Evolutionary conservation across 2,329 filamentous ascomycete species (phyloP).

Genomic region (Periconia sp.): DNA sequence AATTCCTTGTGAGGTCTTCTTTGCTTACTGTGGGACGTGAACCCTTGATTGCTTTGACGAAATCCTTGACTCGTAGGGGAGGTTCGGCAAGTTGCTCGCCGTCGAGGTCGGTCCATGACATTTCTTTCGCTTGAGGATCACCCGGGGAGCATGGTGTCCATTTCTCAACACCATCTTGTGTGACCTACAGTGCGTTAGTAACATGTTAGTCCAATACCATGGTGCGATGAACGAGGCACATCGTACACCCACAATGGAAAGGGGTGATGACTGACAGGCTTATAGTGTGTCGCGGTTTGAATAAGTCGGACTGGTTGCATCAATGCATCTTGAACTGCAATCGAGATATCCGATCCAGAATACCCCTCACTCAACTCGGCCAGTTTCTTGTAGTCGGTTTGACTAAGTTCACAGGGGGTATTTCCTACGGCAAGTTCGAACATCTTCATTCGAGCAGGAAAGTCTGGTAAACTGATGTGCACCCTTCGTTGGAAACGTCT

Average conservation of each 20-base stretch:
- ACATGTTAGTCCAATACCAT: neutral
- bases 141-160: constrained; percentile 93
- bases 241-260: neutral
- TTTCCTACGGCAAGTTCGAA: constrained; percentile 93
- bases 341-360: constrained; percentile 92
- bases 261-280: constrained; percentile 64
- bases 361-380: constrained; percentile 88
- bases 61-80: constrained; percentile 84
- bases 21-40: constrained; percentile 87
- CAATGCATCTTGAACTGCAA: constrained; percentile 91
- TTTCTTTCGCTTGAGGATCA: constrained; percentile 81
- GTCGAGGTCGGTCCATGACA: constrained; percentile 88
- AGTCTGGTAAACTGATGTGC: constrained; percentile 89
- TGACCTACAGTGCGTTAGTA: constrained; percentile 54
- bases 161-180: constrained; percentile 65
- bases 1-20: constrained; percentile 80
- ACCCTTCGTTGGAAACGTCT: constrained; percentile 94
- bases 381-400: constrained; percentile 76
- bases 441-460: constrained; percentile 86
- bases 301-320: constrained; percentile 99
- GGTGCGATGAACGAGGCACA: neutral
- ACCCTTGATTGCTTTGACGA: constrained; percentile 85
- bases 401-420: constrained; percentile 81
- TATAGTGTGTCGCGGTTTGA: constrained; percentile 96
- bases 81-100: constrained; percentile 85